phyloP scores from a whole-genome alignment of 164 flowering plant genomes.

The Euptelea pleiosperma region DNA sequence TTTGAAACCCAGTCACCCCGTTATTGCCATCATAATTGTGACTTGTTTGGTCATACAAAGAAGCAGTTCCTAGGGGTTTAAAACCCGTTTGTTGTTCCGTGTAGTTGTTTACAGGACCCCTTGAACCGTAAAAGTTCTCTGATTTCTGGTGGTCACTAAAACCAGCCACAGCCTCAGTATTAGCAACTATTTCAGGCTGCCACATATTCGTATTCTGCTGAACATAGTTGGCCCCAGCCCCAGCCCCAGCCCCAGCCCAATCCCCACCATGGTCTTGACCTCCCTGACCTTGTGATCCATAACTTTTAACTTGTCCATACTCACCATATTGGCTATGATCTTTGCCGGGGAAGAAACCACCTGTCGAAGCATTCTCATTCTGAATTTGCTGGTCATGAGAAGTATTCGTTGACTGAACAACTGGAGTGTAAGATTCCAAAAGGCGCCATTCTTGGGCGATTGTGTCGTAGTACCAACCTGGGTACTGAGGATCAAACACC shows the following conservation, averaged over 20 bases:
- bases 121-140: constrained; percentile 28
- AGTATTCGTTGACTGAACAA: constrained; percentile 32
- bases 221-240: constrained; percentile 41
- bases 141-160: constrained; percentile 32
- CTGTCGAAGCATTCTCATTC: constrained; percentile 32
- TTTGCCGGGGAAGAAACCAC: constrained; percentile 19
- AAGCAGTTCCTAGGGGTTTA: constrained; percentile 27
- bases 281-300: constrained; percentile 25
- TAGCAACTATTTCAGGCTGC: constrained; percentile 36
- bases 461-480: constrained; percentile 92
- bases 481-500: constrained; percentile 93
- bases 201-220: constrained; percentile 34
- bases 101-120: constrained; percentile 21
- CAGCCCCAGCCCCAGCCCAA: constrained; percentile 42
- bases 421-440: constrained; percentile 49
- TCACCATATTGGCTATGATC: constrained; percentile 23
- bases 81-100: constrained; percentile 31
- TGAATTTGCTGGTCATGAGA: constrained; percentile 36
- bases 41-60: constrained; percentile 30
- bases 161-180: constrained; percentile 18
- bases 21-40: constrained; percentile 28
- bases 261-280: constrained; percentile 26
- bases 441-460: constrained; percentile 61
- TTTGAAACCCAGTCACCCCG: constrained; percentile 25
- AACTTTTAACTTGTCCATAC: constrained; percentile 26